Base-by-base conservation (phyloP, 805 yeast species). In the Metschnikowia noctiluminum region DNA sequence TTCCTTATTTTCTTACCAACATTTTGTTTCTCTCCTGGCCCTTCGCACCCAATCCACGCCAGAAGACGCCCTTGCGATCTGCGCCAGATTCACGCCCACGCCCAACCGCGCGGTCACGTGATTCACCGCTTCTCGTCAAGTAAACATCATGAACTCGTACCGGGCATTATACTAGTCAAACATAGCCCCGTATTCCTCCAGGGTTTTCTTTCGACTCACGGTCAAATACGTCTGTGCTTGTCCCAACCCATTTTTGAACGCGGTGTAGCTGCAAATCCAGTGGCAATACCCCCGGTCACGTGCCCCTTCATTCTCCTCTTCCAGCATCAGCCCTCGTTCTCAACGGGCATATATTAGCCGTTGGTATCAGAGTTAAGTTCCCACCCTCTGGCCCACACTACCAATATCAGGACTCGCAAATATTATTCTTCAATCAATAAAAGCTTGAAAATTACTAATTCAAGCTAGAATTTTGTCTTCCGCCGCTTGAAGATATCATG, bases 61-160 rank as follows among this genome's bases (percentile, higher is more conserved):
- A 21, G 21, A 21, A 21, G 2, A 21, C 21, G 21, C 21, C 21
- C 21, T 3, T 21, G 21, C 21, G 21, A 21, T 21, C 21, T 21
- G 4, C 2, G 21, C 21, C 21, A 28, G 21, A n/a, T 12, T 13
- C 12, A 37, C 27, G 40, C 21, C 32, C 31, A 27, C 39, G 39
- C 28, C 28, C 39, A 14, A 10, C 21, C 41, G 32, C 41, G 41
- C 15, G 32, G 32, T 38, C 41, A 38, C 41, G 41, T 38, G 41
- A 38, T 34, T 2, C 41, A 27, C 16, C 43, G 34, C 30, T 26
- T 30, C 15, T 34, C 38, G 38, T 41, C 43, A 41, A 41, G 43
- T 41, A 41, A 41, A 41, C 43, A 41, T 34, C 8, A 27, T 8
- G 32, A 12, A n/a, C 32, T 16, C n/a, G 12, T 16, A 2, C 32